phyloP scores from a whole-genome alignment of 108 stramenopile genomes.

The Pseudonitzschia multistriata region DNA sequence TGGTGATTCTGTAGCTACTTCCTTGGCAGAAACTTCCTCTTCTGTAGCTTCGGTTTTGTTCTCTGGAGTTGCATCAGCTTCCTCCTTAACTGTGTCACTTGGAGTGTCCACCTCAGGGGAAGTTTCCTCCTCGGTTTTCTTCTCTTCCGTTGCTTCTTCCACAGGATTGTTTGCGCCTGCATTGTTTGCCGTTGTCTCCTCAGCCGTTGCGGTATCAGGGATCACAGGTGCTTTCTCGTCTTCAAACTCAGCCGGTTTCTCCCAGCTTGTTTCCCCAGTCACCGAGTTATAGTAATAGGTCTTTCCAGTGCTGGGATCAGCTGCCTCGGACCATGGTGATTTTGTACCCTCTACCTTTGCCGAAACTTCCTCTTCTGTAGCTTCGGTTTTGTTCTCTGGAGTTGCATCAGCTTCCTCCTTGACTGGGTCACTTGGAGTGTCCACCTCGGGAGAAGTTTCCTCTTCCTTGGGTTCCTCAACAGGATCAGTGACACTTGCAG shows the following conservation, averaged over 20 bases:
- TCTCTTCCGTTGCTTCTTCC: not conserved
- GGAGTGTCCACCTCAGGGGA: not conserved
- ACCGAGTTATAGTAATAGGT: constrained; percentile 33
- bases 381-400: not conserved
- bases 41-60: not conserved
- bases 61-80: not conserved
- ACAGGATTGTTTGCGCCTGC: not conserved
- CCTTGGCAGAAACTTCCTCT: not conserved
- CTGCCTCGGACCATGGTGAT: constrained; percentile 16
- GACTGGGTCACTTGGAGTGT: not conserved
- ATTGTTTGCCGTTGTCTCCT: not conserved
- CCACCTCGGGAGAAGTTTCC: not conserved
- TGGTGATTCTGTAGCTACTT: not conserved
- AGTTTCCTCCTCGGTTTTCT: not conserved
- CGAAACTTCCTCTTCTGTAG: not conserved
- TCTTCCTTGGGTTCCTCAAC: not conserved
- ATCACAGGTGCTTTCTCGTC: not conserved
- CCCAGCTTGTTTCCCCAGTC: constrained; percentile 37
- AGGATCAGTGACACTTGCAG: not conserved
- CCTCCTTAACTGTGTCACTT: not conserved
- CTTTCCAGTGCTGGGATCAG: constrained; percentile 17
- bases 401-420: constrained; percentile 3
- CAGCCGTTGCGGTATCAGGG: not conserved
- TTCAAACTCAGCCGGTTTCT: constrained; percentile 11
- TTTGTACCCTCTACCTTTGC: not conserved